Evolutionary conservation across 345 rosid species (phyloP).

Genomic region (Citropsis articulata): DNA sequence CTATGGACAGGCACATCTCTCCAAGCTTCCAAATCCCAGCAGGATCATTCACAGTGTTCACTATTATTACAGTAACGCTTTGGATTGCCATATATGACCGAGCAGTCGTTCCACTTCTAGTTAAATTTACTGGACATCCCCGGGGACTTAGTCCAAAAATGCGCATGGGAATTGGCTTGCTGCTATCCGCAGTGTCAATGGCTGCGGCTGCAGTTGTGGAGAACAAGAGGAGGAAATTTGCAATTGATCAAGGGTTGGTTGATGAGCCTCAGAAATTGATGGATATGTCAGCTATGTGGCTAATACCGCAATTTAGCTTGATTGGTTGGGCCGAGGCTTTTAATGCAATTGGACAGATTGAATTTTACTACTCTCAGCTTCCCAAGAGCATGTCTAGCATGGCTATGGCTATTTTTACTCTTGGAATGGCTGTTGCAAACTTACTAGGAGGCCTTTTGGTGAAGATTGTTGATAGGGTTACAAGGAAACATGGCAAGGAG

Average conservation of each 20-base stretch:
- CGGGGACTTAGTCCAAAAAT: slow-evolving; percentile 31
- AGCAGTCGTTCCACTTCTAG: slow-evolving; percentile 27
- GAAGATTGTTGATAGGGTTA: slow-evolving; percentile 8
- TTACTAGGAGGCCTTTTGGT: slow-evolving; percentile 11
- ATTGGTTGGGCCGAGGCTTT: slow-evolving; percentile 25
- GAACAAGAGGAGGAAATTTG: slow-evolving; percentile 28
- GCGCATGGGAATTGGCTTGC: slow-evolving; percentile 48
- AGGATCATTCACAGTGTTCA: slow-evolving; percentile 39
- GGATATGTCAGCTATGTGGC: slow-evolving; percentile 49
- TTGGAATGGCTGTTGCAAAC: slow-evolving; percentile 14
- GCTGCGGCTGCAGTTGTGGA: slow-evolving; percentile 36
- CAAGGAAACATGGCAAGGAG: slow-evolving; percentile 1
- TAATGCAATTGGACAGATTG: slow-evolving; percentile 16
- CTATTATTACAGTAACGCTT: slow-evolving; percentile 28
- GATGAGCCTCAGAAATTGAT: slow-evolving; percentile 21
- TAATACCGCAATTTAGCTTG: slow-evolving; percentile 27
- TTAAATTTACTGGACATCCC: slow-evolving; percentile 31
- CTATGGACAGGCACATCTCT: slow-evolving; percentile 53
- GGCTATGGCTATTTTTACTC: slow-evolving; percentile 4
- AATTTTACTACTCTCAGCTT: slow-evolving; percentile 26
- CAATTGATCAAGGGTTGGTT: slow-evolving; percentile 23
- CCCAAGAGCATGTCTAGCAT: slow-evolving; percentile 29
- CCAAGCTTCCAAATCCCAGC: slow-evolving; percentile 47
- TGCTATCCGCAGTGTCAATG: slow-evolving; percentile 29
- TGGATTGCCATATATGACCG: slow-evolving; percentile 51